Evolutionary conservation across 2,329 filamentous ascomycete genomes (phyloP).

Genomic region (Trichoderma aggressivum): DNA sequence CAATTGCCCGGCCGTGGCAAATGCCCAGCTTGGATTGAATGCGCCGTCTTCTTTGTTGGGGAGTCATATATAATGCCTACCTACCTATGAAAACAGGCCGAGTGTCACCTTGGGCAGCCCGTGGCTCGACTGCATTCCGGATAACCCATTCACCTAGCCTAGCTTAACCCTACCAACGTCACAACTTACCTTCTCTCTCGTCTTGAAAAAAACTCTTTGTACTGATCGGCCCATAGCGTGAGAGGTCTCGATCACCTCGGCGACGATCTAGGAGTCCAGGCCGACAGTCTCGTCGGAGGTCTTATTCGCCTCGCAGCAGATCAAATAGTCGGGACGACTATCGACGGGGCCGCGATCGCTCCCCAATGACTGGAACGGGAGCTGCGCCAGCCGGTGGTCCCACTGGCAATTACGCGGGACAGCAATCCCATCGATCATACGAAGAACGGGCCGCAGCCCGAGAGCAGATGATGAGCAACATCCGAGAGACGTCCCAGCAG

Average conservation of each 20-base stretch:
- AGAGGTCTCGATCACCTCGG: slow-evolving; percentile 76
- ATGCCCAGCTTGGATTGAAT: background rate
- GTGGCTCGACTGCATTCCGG: background rate
- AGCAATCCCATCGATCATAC: slow-evolving; percentile 65
- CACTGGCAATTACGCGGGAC: slow-evolving; percentile 61
- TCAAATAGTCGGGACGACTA: slow-evolving; percentile 74
- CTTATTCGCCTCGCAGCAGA: slow-evolving; percentile 75
- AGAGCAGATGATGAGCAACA: slow-evolving; percentile 93
- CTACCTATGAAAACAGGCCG: background rate
- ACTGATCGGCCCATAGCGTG: slow-evolving; percentile 56
- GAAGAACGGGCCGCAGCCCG: slow-evolving; percentile 82
- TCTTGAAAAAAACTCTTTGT: background rate
- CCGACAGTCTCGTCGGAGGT: slow-evolving; percentile 65
- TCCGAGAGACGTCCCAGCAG: slow-evolving; percentile 93
- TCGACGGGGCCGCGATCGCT: slow-evolving; percentile 71
- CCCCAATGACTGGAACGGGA: slow-evolving; percentile 78
- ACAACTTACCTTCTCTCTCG: background rate
- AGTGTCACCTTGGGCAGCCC: background rate
- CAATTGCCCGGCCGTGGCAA: background rate
- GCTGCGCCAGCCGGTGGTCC: slow-evolving; percentile 67
- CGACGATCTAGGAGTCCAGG: slow-evolving; percentile 82
- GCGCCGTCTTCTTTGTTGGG: background rate
- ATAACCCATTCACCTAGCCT: background rate
- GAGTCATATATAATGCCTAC: background rate
- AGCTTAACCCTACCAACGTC: background rate